Conservation (phyloP, 2,329 filamentous ascomycete genomes). For the Penicillium digitatum region DNA sequence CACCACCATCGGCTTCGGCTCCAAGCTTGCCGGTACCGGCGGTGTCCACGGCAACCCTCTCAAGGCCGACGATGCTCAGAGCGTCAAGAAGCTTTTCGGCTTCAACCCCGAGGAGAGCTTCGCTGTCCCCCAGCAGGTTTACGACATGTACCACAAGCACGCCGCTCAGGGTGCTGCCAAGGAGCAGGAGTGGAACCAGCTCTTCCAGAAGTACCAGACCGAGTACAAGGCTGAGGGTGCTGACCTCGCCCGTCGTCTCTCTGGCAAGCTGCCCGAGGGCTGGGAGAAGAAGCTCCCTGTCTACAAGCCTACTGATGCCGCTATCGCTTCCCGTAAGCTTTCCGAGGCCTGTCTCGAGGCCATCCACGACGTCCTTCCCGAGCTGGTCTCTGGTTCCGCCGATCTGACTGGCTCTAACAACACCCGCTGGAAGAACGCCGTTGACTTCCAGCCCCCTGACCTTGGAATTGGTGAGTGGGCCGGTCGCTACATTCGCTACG, state of each 20-base stretch:
- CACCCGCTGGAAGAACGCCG: slow-evolving; percentile 93
- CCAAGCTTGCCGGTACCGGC: slow-evolving; percentile 85
- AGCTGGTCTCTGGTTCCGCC: slow-evolving; percentile 92
- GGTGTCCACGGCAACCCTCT: slow-evolving; percentile 95
- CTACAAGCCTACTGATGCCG: slow-evolving; percentile 80
- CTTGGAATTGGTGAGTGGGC: slow-evolving; percentile 82
- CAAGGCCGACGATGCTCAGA: slow-evolving; percentile 89
- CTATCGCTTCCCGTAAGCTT: slow-evolving; percentile 90
- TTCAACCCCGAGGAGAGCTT: slow-evolving; percentile 95
- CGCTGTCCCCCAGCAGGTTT: slow-evolving; percentile 88
- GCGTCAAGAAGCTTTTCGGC: slow-evolving; percentile 91
- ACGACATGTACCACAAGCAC: slow-evolving; percentile 84
- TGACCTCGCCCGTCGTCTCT: slow-evolving; percentile 76
- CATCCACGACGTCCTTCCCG: slow-evolving; percentile 76
- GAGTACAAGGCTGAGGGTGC: slow-evolving; percentile 73
- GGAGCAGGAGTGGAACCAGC: slow-evolving; percentile 92
- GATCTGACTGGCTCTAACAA: slow-evolving; percentile 98
- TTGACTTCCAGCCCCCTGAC: slow-evolving; percentile 92
- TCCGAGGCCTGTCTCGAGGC: slow-evolving; percentile 90
- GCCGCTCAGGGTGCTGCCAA: slow-evolving; percentile 78
- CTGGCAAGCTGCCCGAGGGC: slow-evolving; percentile 81
- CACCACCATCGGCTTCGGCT: slow-evolving; percentile 96
- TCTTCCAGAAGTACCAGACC: slow-evolving; percentile 79
- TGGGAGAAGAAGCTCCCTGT: slow-evolving; percentile 93
- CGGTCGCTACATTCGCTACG: slow-evolving; percentile 71